Conservation (phyloP, 305 asterid genomes). For the Fraxinus baroniana region DNA sequence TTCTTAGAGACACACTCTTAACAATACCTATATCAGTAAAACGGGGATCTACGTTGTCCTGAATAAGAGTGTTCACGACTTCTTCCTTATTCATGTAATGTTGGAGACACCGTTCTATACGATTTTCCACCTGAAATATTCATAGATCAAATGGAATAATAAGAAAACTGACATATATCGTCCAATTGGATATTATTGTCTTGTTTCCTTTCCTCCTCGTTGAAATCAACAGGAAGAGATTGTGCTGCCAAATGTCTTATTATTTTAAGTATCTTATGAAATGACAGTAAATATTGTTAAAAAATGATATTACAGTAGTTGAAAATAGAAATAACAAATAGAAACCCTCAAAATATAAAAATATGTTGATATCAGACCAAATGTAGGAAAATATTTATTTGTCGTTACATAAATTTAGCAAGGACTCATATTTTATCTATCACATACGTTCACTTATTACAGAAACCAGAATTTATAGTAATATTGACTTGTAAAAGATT, state of each 20-base stretch:
- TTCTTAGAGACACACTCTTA: neutral
- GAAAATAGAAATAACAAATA: neutral
- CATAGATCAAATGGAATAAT: constrained; percentile 11
- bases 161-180: constrained; percentile 10
- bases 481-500: neutral
- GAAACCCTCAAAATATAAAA: neutral
- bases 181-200: neutral
- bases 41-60: constrained; percentile 59
- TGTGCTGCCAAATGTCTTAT: neutral
- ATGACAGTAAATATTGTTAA: neutral
- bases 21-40: constrained; percentile 63
- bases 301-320: neutral
- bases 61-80: constrained; percentile 50
- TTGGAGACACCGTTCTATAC: constrained; percentile 63
- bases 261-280: neutral
- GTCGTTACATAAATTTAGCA: neutral
- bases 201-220: neutral
- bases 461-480: neutral
- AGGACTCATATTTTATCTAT: neutral
- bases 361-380: neutral
- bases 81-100: constrained; percentile 75
- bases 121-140: constrained; percentile 60
- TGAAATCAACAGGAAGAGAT: neutral
- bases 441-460: neutral
- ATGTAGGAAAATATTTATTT: neutral